These are phyloP conservation scores for Mortierella sp. DNA, from an alignment of 371 early-diverging fungal species.

Conservation along the genomic window DNA sequence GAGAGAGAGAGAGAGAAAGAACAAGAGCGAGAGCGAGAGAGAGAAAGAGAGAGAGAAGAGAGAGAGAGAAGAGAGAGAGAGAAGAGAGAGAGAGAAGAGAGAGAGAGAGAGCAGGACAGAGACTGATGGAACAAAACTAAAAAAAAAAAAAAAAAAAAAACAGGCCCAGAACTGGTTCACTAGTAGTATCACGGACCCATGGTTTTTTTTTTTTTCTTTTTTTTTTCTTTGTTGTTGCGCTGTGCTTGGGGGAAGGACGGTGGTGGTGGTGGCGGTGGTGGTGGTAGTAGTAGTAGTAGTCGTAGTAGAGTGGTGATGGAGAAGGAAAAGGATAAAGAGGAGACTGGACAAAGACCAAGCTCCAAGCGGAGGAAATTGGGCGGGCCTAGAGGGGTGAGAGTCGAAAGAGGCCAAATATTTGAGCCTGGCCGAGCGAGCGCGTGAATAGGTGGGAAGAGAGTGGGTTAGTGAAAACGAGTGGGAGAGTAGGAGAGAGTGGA, in stretches of 20 bases:
- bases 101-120: background rate
- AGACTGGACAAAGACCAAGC: background rate
- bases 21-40: background rate
- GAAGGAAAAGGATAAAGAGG: background rate
- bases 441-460: too few relatives aligned
- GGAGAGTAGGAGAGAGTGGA: background rate
- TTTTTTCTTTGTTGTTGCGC: background rate
- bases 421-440: too few relatives aligned
- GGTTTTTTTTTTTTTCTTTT: too few relatives aligned
- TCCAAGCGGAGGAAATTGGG: background rate
- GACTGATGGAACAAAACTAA: background rate
- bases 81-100: background rate
- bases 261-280: too few relatives aligned
- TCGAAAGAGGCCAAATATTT: background rate
- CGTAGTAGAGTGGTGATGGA: background rate
- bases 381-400: background rate
- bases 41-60: constrained; percentile 4
- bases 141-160: background rate
- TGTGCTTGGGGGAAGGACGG: background rate
- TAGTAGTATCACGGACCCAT: background rate
- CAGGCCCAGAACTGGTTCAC: background rate
- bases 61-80: background rate
- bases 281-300: too few relatives aligned
- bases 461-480: background rate
- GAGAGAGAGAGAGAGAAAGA: background rate